Evolutionary conservation across 148 eudicot genomes (phyloP).

Genomic region (Euryodendron excelsum): DNA sequence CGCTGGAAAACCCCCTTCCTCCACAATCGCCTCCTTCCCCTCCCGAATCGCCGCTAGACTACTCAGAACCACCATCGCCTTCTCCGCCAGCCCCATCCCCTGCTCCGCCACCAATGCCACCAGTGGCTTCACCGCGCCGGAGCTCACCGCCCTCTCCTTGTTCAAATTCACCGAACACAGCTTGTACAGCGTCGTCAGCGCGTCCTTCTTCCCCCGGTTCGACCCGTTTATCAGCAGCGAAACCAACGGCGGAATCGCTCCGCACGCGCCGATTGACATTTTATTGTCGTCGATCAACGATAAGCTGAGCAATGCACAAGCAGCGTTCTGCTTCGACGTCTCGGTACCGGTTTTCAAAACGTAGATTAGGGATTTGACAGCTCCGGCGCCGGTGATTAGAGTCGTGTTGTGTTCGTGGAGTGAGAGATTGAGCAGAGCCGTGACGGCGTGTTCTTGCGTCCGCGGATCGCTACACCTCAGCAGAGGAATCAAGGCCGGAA

Average conservation of each 20-base stretch:
- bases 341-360: conserved; percentile 79
- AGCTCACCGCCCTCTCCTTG: conserved; percentile 72
- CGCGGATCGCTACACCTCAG: conserved; percentile 61
- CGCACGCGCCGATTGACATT: conserved; percentile 72
- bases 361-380: conserved; percentile 64
- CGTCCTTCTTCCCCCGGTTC: conserved; percentile 74
- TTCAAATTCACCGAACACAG: conserved; percentile 56
- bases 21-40: conserved; percentile 59
- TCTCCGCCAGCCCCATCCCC: conserved; percentile 67
- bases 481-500: conserved; percentile 56
- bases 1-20: conserved; percentile 73
- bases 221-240: conserved; percentile 56
- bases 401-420: conserved; percentile 51
- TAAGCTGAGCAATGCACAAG: conserved; percentile 64
- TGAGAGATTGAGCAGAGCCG: conserved; percentile 68
- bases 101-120: conserved; percentile 61
- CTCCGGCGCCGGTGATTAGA: conserved; percentile 42
- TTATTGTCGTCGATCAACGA: conserved; percentile 72
- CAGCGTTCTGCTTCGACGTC: conserved; percentile 80
- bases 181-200: conserved; percentile 81
- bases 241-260: conserved; percentile 79
- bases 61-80: conserved; percentile 83
- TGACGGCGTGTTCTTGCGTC: conserved; percentile 84
- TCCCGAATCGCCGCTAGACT: conserved; percentile 52
- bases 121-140: conserved; percentile 69